Conservation (phyloP, 1,284 basidiomycete species). For the Cerrena zonata region DNA sequence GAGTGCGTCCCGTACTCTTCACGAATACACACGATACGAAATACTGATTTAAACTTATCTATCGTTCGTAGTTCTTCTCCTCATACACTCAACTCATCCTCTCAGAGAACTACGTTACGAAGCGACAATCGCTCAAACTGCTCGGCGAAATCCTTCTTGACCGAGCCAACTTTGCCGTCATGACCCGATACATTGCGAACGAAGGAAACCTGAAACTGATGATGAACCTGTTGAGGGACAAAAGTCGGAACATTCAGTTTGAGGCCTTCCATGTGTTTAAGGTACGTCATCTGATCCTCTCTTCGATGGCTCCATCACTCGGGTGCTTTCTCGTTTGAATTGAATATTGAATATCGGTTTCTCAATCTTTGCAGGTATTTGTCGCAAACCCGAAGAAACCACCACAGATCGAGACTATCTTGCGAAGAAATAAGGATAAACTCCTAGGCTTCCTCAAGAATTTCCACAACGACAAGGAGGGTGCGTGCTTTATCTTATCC, state of each 20-base stretch:
- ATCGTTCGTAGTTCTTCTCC: constrained; percentile 73
- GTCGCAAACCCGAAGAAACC: constrained; percentile 99
- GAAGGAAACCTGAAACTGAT: constrained; percentile 97
- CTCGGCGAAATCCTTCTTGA: constrained; percentile 97
- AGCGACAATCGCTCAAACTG: constrained; percentile 95
- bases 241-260: constrained; percentile 98
- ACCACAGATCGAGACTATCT: constrained; percentile 85
- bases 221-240: constrained; percentile 97
- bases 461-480: constrained; percentile 98
- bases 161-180: constrained; percentile 94
- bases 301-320: background rate
- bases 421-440: constrained; percentile 91
- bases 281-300: constrained; percentile 40
- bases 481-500: constrained; percentile 35
- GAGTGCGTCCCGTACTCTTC: constrained; percentile 44
- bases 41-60: too few species aligned
- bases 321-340: constrained; percentile 33
- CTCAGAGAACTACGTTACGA: constrained; percentile 97
- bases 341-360: background rate
- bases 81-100: constrained; percentile 90
- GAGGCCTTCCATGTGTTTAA: constrained; percentile 99
- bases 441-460: constrained; percentile 82
- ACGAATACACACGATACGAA: too few species aligned
- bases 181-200: constrained; percentile 95
- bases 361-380: constrained; percentile 51